Conservation (phyloP, 805 yeast genomes). For the Hanseniaspora mollemarum region DNA sequence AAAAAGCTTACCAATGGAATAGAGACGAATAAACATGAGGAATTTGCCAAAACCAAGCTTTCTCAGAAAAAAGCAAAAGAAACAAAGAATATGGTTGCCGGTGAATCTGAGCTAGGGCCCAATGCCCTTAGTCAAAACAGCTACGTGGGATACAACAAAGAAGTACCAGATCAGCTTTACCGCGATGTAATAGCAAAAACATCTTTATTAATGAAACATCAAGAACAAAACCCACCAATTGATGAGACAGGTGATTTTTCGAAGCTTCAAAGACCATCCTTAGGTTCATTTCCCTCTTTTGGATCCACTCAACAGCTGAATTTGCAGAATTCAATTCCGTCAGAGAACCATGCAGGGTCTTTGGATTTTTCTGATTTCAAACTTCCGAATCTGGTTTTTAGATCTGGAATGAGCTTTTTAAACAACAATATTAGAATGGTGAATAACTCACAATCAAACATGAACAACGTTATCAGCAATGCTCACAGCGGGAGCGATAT, state of each 20-base stretch:
- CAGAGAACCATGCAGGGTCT: not conserved
- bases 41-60: too few relatives aligned
- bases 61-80: slow-evolving; percentile 11
- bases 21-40: too few relatives aligned
- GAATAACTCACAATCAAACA: not conserved
- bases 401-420: not conserved
- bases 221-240: not conserved
- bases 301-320: not conserved
- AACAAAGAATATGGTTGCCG: not conserved
- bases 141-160: not conserved
- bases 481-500: not conserved
- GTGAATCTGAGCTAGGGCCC: too few relatives aligned
- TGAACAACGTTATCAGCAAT: not conserved
- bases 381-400: not conserved
- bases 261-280: not conserved
- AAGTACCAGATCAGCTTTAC: not conserved
- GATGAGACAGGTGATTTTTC: not conserved
- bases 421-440: not conserved
- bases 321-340: not conserved
- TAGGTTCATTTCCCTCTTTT: not conserved
- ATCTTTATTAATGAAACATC: not conserved
- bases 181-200: too few relatives aligned
- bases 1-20: not conserved
- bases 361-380: not conserved
- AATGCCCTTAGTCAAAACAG: not conserved